phyloP scores from a whole-genome alignment of 163 green algal species.

The Chlamydomonas reinhardtii region DNA sequence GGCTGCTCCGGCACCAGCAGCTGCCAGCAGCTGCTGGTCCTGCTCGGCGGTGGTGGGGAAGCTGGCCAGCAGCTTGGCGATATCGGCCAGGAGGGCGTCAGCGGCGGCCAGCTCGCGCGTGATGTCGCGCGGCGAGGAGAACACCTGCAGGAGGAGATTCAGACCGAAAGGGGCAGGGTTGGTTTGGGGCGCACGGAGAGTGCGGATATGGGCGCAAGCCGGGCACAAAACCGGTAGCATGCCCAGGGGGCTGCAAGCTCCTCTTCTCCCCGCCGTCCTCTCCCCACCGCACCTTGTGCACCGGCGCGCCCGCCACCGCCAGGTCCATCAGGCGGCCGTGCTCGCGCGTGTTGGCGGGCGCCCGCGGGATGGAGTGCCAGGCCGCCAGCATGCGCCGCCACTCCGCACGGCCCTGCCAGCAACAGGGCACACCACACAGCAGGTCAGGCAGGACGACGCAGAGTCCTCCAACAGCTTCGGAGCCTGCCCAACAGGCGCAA shows the following conservation, averaged over 20 bases:
- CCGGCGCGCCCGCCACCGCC: constrained; percentile 11
- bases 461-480: too few species aligned
- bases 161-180: too few species aligned
- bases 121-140: background rate
- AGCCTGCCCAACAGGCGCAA: too few species aligned
- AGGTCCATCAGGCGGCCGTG: constrained; percentile 11
- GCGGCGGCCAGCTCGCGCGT: constrained; percentile 21
- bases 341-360: background rate
- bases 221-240: too few species aligned
- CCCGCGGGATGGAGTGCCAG: constrained; percentile 16
- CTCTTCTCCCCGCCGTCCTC: too few species aligned
- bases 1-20: background rate
- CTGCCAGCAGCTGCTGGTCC: constrained; percentile 27
- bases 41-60: constrained; percentile 37
- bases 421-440: too few species aligned
- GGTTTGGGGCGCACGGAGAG: too few species aligned
- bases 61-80: background rate
- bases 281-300: background rate
- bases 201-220: too few species aligned
- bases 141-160: background rate
- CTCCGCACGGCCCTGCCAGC: constrained; percentile 18
- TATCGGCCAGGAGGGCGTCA: background rate
- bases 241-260: too few species aligned
- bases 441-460: too few species aligned
- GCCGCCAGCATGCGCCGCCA: constrained; percentile 24